A percentile compares a stretch with the other conserved stretches of the same genome.
These are phyloP conservation scores for Fomitopsis palustris DNA, from an alignment of 1,284 basidiomycete species.

Conservation along the genomic window DNA sequence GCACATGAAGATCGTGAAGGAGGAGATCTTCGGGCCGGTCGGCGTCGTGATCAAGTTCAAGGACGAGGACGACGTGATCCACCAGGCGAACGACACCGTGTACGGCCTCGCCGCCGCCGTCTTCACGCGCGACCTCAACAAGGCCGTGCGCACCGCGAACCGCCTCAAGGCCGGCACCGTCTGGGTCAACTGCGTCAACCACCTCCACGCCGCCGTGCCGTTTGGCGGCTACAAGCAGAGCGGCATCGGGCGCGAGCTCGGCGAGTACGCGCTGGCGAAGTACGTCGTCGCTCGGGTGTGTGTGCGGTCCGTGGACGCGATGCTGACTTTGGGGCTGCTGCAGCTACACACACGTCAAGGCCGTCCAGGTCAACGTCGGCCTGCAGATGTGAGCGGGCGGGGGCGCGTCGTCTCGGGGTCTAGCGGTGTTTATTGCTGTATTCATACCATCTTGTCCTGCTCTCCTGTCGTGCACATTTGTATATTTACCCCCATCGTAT, in stretches of 20 bases:
- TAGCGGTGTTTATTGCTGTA: background rate
- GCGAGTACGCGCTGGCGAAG: conserved; percentile 75
- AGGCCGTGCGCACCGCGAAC: conserved; percentile 74
- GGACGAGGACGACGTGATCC: conserved; percentile 61
- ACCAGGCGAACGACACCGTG: conserved; percentile 79
- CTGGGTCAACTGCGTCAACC: conserved; percentile 80
- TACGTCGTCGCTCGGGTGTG: conserved; percentile 31
- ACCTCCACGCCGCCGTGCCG: conserved; percentile 61
- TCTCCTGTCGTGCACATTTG: background rate
- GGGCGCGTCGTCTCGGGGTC: background rate
- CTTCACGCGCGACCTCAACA: conserved; percentile 77
- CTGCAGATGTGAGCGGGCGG: background rate
- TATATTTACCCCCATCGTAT: background rate
- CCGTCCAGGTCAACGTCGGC: conserved; percentile 77
- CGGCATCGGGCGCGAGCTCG: conserved; percentile 84
- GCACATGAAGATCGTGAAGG: conserved; percentile 84
- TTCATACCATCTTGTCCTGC: background rate
- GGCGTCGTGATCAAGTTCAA: conserved; percentile 73
- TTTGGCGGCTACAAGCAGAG: conserved; percentile 91
- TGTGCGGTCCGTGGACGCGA: background rate
- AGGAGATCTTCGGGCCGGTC: conserved; percentile 92
- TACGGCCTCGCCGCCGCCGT: conserved; percentile 84
- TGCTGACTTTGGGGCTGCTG: conserved; percentile 14
- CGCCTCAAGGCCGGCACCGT: conserved; percentile 81
- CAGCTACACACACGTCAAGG: conserved; percentile 85